Evolutionary conservation across 129 eudicot genomes (phyloP).

Genomic region (Pittosporum tobira): DNA sequence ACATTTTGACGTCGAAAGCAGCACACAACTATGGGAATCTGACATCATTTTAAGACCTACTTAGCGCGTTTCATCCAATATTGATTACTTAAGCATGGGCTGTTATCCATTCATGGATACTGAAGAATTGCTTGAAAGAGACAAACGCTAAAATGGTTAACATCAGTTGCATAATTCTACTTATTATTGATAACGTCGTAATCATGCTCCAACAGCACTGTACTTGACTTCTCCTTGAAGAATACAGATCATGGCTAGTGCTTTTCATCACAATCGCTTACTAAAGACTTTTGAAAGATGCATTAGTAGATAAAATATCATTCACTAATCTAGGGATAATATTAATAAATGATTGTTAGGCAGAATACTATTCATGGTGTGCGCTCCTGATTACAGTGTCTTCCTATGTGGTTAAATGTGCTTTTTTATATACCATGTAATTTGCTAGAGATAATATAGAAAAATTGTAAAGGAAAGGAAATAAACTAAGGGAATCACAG

Average conservation of each 20-base stretch:
- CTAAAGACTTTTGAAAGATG: background rate
- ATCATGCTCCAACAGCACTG: too few relatives aligned
- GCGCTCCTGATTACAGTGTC: background rate
- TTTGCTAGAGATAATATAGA: background rate
- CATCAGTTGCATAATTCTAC: background rate
- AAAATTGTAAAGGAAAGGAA: background rate
- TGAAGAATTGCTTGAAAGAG: background rate
- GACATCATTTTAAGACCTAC: background rate
- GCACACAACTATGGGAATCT: background rate
- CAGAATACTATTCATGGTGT: background rate
- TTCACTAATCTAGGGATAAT: background rate
- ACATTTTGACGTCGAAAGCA: too few relatives aligned
- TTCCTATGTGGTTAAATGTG: background rate
- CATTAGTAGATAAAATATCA: background rate
- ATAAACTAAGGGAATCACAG: background rate
- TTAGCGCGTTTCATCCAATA: background rate
- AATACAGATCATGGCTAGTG: background rate
- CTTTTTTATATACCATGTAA: background rate
- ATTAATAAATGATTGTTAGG: background rate
- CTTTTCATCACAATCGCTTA: background rate
- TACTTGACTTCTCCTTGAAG: too few relatives aligned
- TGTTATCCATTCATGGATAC: slow-evolving; percentile 1
- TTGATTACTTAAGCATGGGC: background rate
- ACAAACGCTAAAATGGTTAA: background rate
- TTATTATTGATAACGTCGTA: background rate